Base-by-base conservation (phyloP, 2,329 filamentous ascomycete genomes). In the Leptographium lundbergii region DNA sequence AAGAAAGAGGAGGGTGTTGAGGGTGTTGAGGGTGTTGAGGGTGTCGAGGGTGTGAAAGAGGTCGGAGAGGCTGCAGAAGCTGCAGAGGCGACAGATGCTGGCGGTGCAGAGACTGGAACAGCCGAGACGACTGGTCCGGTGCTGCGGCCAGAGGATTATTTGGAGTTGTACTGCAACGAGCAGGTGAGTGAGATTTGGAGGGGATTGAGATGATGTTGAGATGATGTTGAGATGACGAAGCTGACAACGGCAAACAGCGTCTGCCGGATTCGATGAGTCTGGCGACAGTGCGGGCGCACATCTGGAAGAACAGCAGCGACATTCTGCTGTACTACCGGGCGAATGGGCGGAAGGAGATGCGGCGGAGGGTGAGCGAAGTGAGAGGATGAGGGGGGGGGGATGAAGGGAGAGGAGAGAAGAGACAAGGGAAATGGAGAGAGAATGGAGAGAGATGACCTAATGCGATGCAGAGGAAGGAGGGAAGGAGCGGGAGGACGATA, bases 251-350 rank as follows among this genome's bases (percentile, higher is more conserved):
- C 60, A 57, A 55, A 59, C 55, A 85, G 80, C 71, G 87, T 60
- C 77, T 97, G 29, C 82, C 87, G 2, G 84, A 86, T 7, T 87
- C 86, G 36, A 96, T 96, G 87, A 97, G 88, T 42, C 81, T 99
- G n/a, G 90, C 91, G 5, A 96, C 91, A 0, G 84, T 99, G 51
- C 86, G 92, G 36, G 87, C 91, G 2, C 91, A 96, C 68, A 79
- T 97, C 58, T 99, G 94, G 94, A 90, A 95, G 67, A 90, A 89
- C 51, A 90, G 90, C n/a, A 91, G 88, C 66, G 94, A 99, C 72
- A 88, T 99, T 63, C 74, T 95, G 57, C 77, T 99, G 56, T 83
- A 90, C 68, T 99, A 99, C 77, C 95, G 91, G 69, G 80, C 88
- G 57, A 99, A 96, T 66, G 91, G 91, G n/a, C 84, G 83, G 67